Conservation (phyloP, 2,329 filamentous ascomycete genomes). For the Sporothrix sp. region DNA sequence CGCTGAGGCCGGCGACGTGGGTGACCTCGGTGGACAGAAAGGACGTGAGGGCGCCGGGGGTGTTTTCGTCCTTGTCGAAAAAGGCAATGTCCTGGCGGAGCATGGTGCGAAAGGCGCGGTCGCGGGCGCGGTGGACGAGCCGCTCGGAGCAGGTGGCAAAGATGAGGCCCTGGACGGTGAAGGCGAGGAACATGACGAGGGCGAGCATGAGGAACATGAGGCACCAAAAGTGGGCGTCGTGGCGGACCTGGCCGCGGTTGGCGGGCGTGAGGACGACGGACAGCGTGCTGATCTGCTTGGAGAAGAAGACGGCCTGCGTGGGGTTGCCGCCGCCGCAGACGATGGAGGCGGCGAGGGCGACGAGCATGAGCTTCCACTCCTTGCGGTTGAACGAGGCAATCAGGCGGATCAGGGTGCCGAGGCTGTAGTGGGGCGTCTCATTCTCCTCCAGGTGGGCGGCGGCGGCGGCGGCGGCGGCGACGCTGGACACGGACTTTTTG, state of each 20-base stretch:
- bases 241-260: slow-evolving; percentile 48
- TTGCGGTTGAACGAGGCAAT: slow-evolving; percentile 69
- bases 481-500: slow-evolving; percentile 56
- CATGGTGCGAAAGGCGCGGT: slow-evolving; percentile 75
- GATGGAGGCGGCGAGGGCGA: slow-evolving; percentile 63
- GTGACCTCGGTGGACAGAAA: slow-evolving; percentile 87
- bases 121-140: slow-evolving; percentile 72
- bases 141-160: slow-evolving; percentile 84
- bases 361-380: slow-evolving; percentile 62
- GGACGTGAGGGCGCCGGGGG: slow-evolving; percentile 75
- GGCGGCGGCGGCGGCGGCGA: slow-evolving; percentile 58
- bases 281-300: slow-evolving; percentile 66
- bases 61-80: slow-evolving; percentile 85
- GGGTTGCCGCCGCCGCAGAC: slow-evolving; percentile 70
- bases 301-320: slow-evolving; percentile 63
- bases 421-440: slow-evolving; percentile 42
- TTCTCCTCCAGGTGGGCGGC: slow-evolving; percentile 42
- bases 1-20: slow-evolving; percentile 77
- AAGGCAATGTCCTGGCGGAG: slow-evolving; percentile 87
- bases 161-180: slow-evolving; percentile 56
- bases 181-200: slow-evolving; percentile 60
- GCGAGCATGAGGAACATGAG: slow-evolving; percentile 83
- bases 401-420: slow-evolving; percentile 69
- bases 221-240: slow-evolving; percentile 75
- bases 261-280: slow-evolving; percentile 27